phyloP scores from a whole-genome alignment of 495 filamentous ascomycete species.

The Aspergillus indologenus region DNA sequence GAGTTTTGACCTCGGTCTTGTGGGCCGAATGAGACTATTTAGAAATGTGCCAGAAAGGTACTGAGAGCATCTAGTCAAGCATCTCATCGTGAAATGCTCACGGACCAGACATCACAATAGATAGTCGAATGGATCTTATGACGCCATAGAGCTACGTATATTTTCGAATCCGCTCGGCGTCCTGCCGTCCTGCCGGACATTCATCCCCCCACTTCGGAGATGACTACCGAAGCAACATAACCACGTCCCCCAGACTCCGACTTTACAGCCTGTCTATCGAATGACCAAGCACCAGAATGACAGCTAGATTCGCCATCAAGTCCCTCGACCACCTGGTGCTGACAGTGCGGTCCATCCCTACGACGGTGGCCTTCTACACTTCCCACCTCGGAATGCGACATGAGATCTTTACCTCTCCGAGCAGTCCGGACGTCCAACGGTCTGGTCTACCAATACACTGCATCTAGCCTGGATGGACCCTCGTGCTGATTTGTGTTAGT shows the following conservation, averaged over 20 bases:
- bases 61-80: too few relatives aligned
- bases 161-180: background rate
- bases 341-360: conserved; percentile 45
- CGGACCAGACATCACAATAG: too few relatives aligned
- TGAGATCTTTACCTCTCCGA: conserved; percentile 39
- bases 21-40: too few relatives aligned
- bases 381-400: conserved; percentile 49
- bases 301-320: conserved; percentile 30
- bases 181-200: background rate
- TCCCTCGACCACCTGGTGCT: conserved; percentile 54
- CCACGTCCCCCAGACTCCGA: background rate
- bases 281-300: background rate
- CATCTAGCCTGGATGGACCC: background rate
- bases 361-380: conserved; percentile 48
- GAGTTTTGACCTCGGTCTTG: too few relatives aligned
- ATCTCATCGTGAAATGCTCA: too few relatives aligned
- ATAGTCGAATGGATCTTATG: background rate
- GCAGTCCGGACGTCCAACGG: conserved; percentile 30
- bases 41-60: too few relatives aligned
- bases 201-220: background rate
- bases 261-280: background rate
- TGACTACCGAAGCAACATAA: background rate
- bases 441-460: conserved; percentile 2
- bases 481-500: conserved; percentile 18
- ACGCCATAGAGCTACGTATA: background rate